Evolutionary conservation across 371 early-diverging fungal genomes (phyloP).

Genomic region (Mucor piriformis): DNA sequence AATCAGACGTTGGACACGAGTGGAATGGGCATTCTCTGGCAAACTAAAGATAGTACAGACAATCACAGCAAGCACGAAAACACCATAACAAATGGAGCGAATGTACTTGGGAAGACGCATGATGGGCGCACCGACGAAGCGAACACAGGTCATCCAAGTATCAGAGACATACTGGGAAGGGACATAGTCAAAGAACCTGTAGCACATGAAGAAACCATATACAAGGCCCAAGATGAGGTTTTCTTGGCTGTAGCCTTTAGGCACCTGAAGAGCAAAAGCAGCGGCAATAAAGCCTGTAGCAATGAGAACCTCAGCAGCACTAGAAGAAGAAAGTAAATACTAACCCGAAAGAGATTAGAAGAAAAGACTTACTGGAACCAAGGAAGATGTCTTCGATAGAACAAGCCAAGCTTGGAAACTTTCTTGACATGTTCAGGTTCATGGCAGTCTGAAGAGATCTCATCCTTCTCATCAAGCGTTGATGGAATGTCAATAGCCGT

Average conservation of each 20-base stretch:
- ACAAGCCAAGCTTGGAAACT: background rate
- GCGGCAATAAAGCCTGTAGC: conserved; percentile 34
- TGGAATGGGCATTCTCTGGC: conserved; percentile 57
- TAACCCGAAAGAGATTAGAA: no score
- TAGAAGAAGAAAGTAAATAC: conserved; percentile 16
- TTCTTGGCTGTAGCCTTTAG: conserved; percentile 37
- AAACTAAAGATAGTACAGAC: conserved; percentile 63
- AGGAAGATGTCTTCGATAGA: conserved; percentile 11
- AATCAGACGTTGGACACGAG: conserved; percentile 72
- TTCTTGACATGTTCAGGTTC: conserved; percentile 22
- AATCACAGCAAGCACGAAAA: conserved; percentile 53
- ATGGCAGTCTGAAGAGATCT: conserved; percentile 6
- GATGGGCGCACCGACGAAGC: conserved; percentile 24
- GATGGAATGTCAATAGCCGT: conserved; percentile 20
- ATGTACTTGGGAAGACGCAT: conserved; percentile 15
- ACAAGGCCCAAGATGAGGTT: conserved; percentile 31
- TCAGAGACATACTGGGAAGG: conserved; percentile 19
- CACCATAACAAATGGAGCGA: conserved; percentile 28
- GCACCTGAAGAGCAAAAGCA: conserved; percentile 29
- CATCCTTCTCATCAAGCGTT: conserved; percentile 6
- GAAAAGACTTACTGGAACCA: conserved; percentile 14
- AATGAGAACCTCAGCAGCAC: conserved; percentile 20
- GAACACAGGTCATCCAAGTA: conserved; percentile 18
- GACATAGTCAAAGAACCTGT: conserved; percentile 22
- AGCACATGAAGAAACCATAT: conserved; percentile 30